Evolutionary conservation across 805 yeast species (phyloP).

Genomic region (Myxozyma udenii): DNA sequence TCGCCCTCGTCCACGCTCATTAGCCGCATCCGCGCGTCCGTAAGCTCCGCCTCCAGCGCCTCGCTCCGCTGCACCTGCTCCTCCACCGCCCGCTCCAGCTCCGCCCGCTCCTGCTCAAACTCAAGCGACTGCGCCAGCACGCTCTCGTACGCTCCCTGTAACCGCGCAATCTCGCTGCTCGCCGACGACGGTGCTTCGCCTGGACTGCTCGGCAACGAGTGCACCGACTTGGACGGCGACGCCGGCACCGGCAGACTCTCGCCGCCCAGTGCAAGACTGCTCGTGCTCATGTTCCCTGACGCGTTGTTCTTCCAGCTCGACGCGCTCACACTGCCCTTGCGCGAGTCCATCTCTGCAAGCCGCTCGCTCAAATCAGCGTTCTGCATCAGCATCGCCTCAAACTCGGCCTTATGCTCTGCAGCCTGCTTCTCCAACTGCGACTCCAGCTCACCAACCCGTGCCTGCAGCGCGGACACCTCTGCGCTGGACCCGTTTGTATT

Average conservation of each 20-base stretch:
- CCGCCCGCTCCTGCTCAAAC: constrained; percentile 15
- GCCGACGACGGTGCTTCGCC: neutral
- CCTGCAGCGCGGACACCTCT: constrained; percentile 3
- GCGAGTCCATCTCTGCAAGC: constrained; percentile 6
- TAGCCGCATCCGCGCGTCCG: constrained; percentile 13
- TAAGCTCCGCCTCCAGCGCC: constrained; percentile 14
- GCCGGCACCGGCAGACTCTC: neutral
- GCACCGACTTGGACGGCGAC: neutral
- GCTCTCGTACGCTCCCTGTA: constrained; percentile 14
- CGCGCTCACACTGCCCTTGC: neutral
- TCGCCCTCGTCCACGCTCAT: constrained; percentile 3
- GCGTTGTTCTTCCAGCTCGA: neutral
- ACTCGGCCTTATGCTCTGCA: constrained; percentile 21
- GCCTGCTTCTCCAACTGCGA: constrained; percentile 4
- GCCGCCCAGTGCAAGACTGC: neutral
- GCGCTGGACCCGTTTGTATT: neutral
- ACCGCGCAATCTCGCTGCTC: constrained; percentile 4
- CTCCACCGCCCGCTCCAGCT: constrained; percentile 13
- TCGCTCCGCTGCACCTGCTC: constrained; percentile 13
- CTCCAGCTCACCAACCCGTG: constrained; percentile 4
- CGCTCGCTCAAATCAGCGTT: constrained; percentile 21
- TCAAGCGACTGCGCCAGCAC: constrained; percentile 12
- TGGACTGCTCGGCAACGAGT: neutral
- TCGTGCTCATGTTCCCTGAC: neutral
- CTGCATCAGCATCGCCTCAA: constrained; percentile 20